A percentile compares a stretch with the other conserved stretches of the same genome.
phyloP scores from a whole-genome alignment of 2,329 filamentous ascomycete species.

The Cordyceps cateniannulata region DNA sequence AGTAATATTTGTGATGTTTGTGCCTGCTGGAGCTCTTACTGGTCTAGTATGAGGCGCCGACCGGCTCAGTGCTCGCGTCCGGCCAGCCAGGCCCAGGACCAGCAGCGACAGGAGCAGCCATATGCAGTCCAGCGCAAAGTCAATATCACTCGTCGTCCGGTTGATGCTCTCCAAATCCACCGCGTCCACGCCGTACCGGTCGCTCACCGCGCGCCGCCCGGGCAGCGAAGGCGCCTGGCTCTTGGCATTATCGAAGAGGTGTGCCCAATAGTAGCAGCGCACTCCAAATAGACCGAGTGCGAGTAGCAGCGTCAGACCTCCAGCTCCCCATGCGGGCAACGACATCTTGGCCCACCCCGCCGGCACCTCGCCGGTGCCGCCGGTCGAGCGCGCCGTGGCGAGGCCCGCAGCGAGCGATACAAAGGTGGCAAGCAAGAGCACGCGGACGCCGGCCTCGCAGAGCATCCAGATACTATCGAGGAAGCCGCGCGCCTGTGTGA shows the following conservation, averaged over 20 bases:
- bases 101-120: constrained; percentile 1
- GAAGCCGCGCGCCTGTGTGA: constrained; percentile 1
- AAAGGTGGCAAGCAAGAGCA: neutral
- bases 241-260: neutral
- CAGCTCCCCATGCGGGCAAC: neutral
- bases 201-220: neutral
- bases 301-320: neutral
- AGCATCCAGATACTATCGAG: constrained; percentile 6
- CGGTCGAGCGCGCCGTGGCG: neutral
- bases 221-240: neutral
- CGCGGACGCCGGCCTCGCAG: constrained; percentile 1
- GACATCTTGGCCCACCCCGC: neutral
- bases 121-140: constrained; percentile 7
- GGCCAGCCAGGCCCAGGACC: constrained; percentile 1
- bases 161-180: neutral
- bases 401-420: neutral
- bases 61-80: neutral
- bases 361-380: neutral
- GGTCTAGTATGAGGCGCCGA: constrained; percentile 2
- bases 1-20: neutral
- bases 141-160: neutral
- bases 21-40: neutral
- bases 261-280: constrained; percentile 10
- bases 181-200: neutral
- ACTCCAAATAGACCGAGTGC: neutral